A percentile compares a stretch with the other conserved stretches of the same genome.
Evolutionary conservation across 768 basidiomycete genomes (phyloP).

Genomic region (Suillus hirtellus): DNA sequence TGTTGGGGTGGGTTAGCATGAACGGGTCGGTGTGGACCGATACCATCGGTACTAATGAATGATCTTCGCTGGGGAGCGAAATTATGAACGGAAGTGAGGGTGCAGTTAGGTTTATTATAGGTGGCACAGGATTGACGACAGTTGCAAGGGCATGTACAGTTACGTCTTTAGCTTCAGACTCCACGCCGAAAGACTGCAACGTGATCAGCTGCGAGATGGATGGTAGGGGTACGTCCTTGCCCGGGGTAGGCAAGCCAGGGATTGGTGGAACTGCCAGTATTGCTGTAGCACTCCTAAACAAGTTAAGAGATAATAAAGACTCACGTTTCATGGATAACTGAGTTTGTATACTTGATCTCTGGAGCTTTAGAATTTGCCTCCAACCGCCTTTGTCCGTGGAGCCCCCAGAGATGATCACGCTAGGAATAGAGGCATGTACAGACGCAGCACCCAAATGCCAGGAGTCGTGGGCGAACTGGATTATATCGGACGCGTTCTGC

Average conservation of each 20-base stretch:
- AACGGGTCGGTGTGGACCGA: slow-evolving; percentile 57
- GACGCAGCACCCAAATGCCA: slow-evolving; percentile 57
- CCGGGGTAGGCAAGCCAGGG: slow-evolving; percentile 66
- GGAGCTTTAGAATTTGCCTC: slow-evolving; percentile 40
- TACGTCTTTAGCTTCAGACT: slow-evolving; percentile 37
- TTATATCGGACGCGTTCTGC: slow-evolving; percentile 46
- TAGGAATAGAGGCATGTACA: slow-evolving; percentile 43
- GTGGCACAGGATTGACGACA: slow-evolving; percentile 56
- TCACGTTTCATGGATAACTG: slow-evolving; percentile 54
- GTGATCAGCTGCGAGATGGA: slow-evolving; percentile 58
- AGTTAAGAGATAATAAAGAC: slow-evolving; percentile 24
- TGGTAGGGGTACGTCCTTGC: slow-evolving; percentile 51
- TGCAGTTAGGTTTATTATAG: slow-evolving; percentile 46
- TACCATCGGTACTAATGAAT: slow-evolving; percentile 47
- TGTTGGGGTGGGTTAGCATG: slow-evolving; percentile 64
- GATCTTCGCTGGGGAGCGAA: slow-evolving; percentile 41
- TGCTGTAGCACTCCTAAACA: background rate
- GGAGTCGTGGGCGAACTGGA: slow-evolving; percentile 53
- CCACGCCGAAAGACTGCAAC: slow-evolving; percentile 55
- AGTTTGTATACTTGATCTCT: slow-evolving; percentile 47
- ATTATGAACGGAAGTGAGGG: slow-evolving; percentile 66
- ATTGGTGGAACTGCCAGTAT: slow-evolving; percentile 54
- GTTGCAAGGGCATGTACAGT: slow-evolving; percentile 55
- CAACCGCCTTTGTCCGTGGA: slow-evolving; percentile 43
- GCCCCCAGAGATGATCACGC: slow-evolving; percentile 55